Base-by-base conservation (phyloP, 2,329 filamentous ascomycete species). In the Phyllosticta citribraziliensis region DNA sequence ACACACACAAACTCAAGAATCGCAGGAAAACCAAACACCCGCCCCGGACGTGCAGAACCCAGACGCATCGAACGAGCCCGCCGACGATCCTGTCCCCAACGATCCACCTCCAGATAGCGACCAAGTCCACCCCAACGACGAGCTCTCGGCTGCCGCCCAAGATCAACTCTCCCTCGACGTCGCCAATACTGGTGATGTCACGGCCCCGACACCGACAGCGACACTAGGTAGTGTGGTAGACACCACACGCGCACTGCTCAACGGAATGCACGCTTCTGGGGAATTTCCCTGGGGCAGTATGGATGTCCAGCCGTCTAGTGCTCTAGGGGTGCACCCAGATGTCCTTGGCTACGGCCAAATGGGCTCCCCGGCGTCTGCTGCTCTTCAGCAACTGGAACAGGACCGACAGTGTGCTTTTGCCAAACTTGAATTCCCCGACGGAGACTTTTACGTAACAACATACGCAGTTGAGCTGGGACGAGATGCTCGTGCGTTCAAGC, bases 391-490 rank as follows among this genome's bases (percentile, higher is more conserved):
- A 30, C 19, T 54, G 20, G 59, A 61, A n/a, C 55, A 62, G n/a
- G 57, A 52, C 22, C 60, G 60, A 2, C 60, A 62, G n/a, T 62
- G 82, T 65, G 84, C 83, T 35, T 87, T 83, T 71, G 84, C 84
- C 51, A 84, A 85, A 69, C 76, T 92, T 63, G 83, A 86, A 67
- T 91, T 92, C 70, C 80, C 82, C 66, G 88, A 92, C 76, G 87
- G 88, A 69, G 82, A 85, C 61, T 91, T 89, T 71, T 88, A 89
- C 73, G 88, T 92, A 84, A 89, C 85, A 57, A 90, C 87, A 1
- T 87, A 86, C 67, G 80, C 83, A 58, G 82, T 91, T 66, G 82
- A 88, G 61, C 83, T 92, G 27, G 88, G 88, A 60, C 85, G 88
- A 63, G 88, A 91, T 72, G 80, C 85, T 67, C 75, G 79, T 58